phyloP scores from a whole-genome alignment of 1,284 basidiomycete genomes.

The Naganishia sp. region DNA sequence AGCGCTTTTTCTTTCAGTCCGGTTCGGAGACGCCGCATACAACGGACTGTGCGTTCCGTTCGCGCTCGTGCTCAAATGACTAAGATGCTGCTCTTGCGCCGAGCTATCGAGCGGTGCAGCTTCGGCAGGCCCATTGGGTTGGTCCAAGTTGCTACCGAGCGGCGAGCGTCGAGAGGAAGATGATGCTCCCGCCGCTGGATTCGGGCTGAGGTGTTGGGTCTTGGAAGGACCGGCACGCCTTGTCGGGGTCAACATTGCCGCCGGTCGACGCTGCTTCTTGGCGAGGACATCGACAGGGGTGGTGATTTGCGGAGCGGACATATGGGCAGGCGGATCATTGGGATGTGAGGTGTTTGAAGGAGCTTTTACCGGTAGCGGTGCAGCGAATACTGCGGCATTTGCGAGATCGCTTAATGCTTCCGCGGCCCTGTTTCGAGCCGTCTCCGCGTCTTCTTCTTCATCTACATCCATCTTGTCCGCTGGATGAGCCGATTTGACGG shows the following conservation, averaged over 20 bases:
- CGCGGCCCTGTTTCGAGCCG: constrained; percentile 10
- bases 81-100: background rate
- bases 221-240: background rate
- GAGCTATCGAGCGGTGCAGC: background rate
- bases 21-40: background rate
- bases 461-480: constrained; percentile 1
- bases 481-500: background rate
- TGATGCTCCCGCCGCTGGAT: background rate
- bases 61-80: background rate
- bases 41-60: background rate
- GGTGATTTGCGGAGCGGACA: too few relatives aligned
- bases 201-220: constrained; percentile 3
- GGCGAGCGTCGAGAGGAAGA: constrained; percentile 1
- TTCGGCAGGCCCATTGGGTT: background rate
- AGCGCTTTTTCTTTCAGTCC: background rate
- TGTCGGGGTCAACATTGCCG: constrained; percentile 14
- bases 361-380: background rate
- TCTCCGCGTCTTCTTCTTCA: constrained; percentile 3
- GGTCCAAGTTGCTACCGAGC: background rate
- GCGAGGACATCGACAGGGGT: background rate
- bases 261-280: constrained; percentile 10
- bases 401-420: constrained; percentile 19
- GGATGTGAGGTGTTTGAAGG: too few relatives aligned
- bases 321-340: background rate
- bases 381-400: background rate